Base-by-base conservation (phyloP, 768 basidiomycete species). In the Tylopilus plumbeoviolaceoides region DNA sequence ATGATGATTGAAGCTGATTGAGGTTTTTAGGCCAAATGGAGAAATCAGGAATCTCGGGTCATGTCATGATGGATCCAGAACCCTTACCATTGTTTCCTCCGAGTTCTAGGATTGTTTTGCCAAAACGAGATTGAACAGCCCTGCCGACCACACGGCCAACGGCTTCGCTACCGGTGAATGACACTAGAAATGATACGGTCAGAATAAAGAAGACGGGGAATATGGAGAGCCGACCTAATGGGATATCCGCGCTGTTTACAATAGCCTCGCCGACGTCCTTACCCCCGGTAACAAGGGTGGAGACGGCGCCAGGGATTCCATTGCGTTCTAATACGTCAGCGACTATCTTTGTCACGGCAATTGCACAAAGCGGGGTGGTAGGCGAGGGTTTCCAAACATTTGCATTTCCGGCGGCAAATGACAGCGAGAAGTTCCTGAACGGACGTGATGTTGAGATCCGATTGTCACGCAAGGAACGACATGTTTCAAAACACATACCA, bases 321-420 rank as follows among this genome's bases (percentile, higher is more conserved):
- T 98, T 93, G 53, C 70, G 75, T 69, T 94, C 89, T 53, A 98
- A 76, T 14, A 98, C 88, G 28, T 74, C 67, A 18, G 91, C 77
- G 23, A 98, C 75, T 60, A 98, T 90, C 65, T 82, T 85, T 21
- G 91, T 94, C 21, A 93, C 81, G 0, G 95, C 95, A 53, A 98
- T 87, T n/a, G 93, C 79, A 66, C 86, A 95, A 33, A 95, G 71
- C 4, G 95, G 86, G 0, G 95, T 98, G 3, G 79, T 89, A 2
- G 87, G 91, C 0, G 93, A 89, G 7, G 95, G 95, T 66, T 98
- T 98, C 95, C 95, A 98, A 43, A 98, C 68, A 0, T 92, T 95
- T 2, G 92, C 86, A 69, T 98, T 98, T 17, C 94, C 94, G 27
- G 89, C 87, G 2, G 90, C 87, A 53, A 98, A 72, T 5, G 93